These are phyloP conservation scores for Quambalaria eucalypti DNA, from an alignment of 1,284 basidiomycete genomes.

Conservation along the genomic window DNA sequence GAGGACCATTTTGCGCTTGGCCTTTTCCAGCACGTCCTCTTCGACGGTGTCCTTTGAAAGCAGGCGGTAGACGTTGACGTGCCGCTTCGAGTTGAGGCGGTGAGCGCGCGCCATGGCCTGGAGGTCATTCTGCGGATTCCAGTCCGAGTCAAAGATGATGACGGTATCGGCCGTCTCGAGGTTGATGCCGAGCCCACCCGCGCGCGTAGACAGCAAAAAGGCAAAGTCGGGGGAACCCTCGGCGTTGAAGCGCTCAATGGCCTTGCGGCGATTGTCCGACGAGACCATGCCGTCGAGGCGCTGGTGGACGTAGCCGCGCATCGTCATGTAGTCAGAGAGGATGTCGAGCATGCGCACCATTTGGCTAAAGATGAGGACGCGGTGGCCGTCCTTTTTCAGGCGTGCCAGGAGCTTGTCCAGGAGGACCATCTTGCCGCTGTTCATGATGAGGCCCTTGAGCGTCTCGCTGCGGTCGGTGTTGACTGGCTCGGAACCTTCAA, in stretches of 20 bases:
- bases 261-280: slow-evolving; percentile 72
- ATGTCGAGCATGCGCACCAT: slow-evolving; percentile 99
- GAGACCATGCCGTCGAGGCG: slow-evolving; percentile 68
- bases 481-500: slow-evolving; percentile 82
- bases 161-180: slow-evolving; percentile 86
- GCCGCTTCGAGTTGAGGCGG: slow-evolving; percentile 60
- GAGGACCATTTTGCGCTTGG: slow-evolving; percentile 98
- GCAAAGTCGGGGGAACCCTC: slow-evolving; percentile 61
- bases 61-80: slow-evolving; percentile 93
- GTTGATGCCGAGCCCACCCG: slow-evolving; percentile 46
- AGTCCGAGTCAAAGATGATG: slow-evolving; percentile 80
- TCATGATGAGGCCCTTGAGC: slow-evolving; percentile 49
- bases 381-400: slow-evolving; percentile 50
- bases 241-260: slow-evolving; percentile 69
- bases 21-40: slow-evolving; percentile 93
- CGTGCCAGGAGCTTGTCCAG: slow-evolving; percentile 50
- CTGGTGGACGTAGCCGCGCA: slow-evolving; percentile 76
- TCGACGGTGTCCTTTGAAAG: slow-evolving; percentile 99
- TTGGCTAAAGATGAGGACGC: slow-evolving; percentile 62
- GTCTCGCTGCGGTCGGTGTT: slow-evolving; percentile 69
- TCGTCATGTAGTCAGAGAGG: slow-evolving; percentile 86
- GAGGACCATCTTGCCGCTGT: slow-evolving; percentile 52
- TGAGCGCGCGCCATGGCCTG: slow-evolving; percentile 95
- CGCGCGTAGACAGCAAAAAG: slow-evolving; percentile 43
- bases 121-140: slow-evolving; percentile 96